Base-by-base conservation (phyloP, 225 moss, liverwort and hornwort genomes). In the Polytrichum formosum region DNA sequence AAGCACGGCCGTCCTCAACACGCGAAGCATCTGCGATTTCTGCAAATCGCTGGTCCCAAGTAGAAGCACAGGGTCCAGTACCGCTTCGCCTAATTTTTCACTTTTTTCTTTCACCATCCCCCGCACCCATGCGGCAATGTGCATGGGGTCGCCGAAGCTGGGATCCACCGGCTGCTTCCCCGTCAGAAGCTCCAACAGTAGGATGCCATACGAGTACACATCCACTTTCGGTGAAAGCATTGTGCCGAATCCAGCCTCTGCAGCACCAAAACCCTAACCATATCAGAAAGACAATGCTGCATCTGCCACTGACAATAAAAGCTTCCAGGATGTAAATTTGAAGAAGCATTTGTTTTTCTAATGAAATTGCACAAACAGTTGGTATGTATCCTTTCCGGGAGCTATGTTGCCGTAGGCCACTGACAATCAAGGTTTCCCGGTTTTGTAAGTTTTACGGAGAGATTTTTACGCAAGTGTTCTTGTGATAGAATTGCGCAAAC, bases 161-260 rank as follows among this genome's bases (percentile, higher is more conserved):
- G 69, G 30, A 26, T 84, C 74, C 3, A 56, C 54, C 7, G 80
- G 74, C 33, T 77, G 63, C 69, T 80, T 83, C 53, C 82, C 67
- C 28, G 84, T 84, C 37, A 88, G 65, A 5, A 88, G 72, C 66
- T 82, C 88, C 30, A 84, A 71, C 55, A 88, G 77, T 63, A 84
- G 66, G 23, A 88, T 78, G 26, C 84, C 88, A 63, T 82, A 82
- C 28, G 82, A 82, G 64, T 84, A 84, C 26, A 88, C 88, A 46
- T 88, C 80, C 23, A 79, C 73, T 75, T 81, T 85, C 5, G 72
- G 69, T 5, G 84, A 77, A 22, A 72, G 66, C 29, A 69, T 5
- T 16, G 46, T 72, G 28, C 55, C 66, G 18, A 28, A 56, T 18
- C 55, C 73, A 20, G 27, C 9, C 56, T 74, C 73, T 74, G 66